Evolutionary conservation across 768 basidiomycete genomes (phyloP), one percentile per base, ranked within the genome.

Genomic region (Lyophyllum semitale): DNA sequence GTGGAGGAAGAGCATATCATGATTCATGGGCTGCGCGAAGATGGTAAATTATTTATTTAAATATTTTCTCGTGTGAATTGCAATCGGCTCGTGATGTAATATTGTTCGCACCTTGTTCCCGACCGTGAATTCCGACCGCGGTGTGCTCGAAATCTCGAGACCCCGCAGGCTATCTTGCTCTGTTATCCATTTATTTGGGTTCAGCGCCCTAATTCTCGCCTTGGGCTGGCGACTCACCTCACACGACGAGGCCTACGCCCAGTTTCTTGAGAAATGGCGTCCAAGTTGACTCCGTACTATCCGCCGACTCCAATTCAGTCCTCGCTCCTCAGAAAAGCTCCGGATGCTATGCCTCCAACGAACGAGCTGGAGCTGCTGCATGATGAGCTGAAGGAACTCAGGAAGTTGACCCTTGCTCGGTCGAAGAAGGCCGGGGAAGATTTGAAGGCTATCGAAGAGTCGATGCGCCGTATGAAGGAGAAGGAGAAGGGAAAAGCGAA

Each of bases 341-440:
- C 88, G 53, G 87, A 91, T 53, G 68, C 77, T 12, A 78, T 93
- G 15, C 91, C 91, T 8, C 77, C 85, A 20, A 82, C 83, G 17
- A 85, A 89, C 49, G 91, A 93, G 37, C 83, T 93, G 47, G 84
- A 89, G 54, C 61, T 68, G 20, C 77, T 92, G 20, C 82, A 87
- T 37, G 63, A 74, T 41, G 89, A 92, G 67, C 82, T 93, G 44
- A 73, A 68, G 56, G 57, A 73, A 45, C 70, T 87, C 49, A 81
- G 77, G 63, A 74, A 80, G 61, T 76, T 73, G 65, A 79, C 83
- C 7, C 62, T 84, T 44, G 85, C 86, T 58, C 80, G 88, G 61
- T 82, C 78, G 37, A 84, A 80, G 76, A 91, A 90, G 75, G 91
- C 90, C 0, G 81, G 80, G 29, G 84, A 88, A 64, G 91, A 93